Evolutionary conservation across 208 protist species (phyloP), one percentile per base, ranked within the genome.

Genomic region (Strigomonas culicis): DNA sequence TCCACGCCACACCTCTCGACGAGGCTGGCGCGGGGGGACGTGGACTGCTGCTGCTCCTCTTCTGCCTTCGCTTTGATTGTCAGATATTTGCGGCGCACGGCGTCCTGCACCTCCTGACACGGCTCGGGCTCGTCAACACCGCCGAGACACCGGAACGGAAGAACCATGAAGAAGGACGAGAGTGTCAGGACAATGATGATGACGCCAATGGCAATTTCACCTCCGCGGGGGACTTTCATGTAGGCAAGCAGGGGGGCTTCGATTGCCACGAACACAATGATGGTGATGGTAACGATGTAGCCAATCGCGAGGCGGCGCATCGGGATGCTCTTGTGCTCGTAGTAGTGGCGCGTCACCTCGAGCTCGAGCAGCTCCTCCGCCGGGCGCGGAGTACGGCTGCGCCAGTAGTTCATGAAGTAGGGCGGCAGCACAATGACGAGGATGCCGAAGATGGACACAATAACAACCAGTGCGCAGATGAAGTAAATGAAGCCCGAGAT

Each of bases 361-460:
- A 88, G 64, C 21, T 58, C 68, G 22, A 32, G 36, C 27, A 84
- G 59, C 57, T 88, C 49, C 66, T 72, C 74, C 52, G 41, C 30
- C 34, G 79, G 76, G 63, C 82, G 80, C 28, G 66, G 63, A 4
- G 17, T 4, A n/a, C 79, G 83, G 2, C 66, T 59, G 4, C 83
- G 72, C 79, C 79, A 90, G 55, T 77, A 75, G 66, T 90, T 90
- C 56, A 77, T 52, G 36, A 81, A 62, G 69, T 90, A 90, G 19
- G 83, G 83, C 31, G 83, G 83, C 60, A 90, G 70, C 21, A 79
- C 75, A 6, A 90, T 53, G 0, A 71, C 53, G 21, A 86, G 77
- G 53, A 69, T 68, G 43, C 74, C 73, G 63, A 66, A 74, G 56
- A 73, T 61, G 34, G 66, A 72, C 13, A 90, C 77, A 2, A 75